Base-by-base conservation (phyloP, 2,329 filamentous ascomycete genomes). In the Didymella sp. region DNA sequence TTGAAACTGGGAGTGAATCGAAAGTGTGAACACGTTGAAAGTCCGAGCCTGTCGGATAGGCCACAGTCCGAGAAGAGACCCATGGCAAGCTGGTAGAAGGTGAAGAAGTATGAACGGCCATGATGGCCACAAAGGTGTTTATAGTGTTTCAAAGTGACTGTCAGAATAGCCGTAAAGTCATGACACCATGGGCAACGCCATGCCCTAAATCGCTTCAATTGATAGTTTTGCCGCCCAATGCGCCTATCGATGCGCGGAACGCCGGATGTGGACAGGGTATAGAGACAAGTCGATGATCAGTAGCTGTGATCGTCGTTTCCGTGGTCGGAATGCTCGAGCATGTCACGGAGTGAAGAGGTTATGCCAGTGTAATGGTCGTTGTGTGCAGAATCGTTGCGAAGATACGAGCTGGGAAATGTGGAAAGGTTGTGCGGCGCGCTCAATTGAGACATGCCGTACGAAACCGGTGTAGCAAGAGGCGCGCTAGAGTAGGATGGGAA, bases 381-480 rank as follows among this genome's bases (percentile, higher is more conserved):
- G 33, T 75, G 71, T 17, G 63, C 63, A 17, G 70, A 69, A 37
- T 76, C 71, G 48, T 73, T 75, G 53, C 75, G 69, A 41, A 77
- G 61, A 57, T 76, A 77, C 17, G 73, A 73, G 60, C 69, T 75
- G 27, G 71, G 64, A 51, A 77, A 77, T 3, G 63, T 62, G 17
- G 73, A 72, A 17, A 78, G 66, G 56, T 77, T 75, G 59, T 78
- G 75, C 9, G 76, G 76, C 31, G 76, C 76, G 51, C 75, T 77
- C 59, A 77, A 60, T 53, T 77, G 72, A 37, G 72, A 70, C 70
- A 77, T 73, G 1, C 70, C 66, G 44, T 67, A 75, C 53, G 68
- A 73, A 45, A 74, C 67, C 15, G 74, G 70, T 3, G 75, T 73
- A 11, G 71, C 65, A n/a, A 78, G 71, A 12, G 76, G 76, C 38